Evolutionary conservation across 2,329 filamentous ascomycete species (phyloP).

Genomic region (Aspergillus uvarum): DNA sequence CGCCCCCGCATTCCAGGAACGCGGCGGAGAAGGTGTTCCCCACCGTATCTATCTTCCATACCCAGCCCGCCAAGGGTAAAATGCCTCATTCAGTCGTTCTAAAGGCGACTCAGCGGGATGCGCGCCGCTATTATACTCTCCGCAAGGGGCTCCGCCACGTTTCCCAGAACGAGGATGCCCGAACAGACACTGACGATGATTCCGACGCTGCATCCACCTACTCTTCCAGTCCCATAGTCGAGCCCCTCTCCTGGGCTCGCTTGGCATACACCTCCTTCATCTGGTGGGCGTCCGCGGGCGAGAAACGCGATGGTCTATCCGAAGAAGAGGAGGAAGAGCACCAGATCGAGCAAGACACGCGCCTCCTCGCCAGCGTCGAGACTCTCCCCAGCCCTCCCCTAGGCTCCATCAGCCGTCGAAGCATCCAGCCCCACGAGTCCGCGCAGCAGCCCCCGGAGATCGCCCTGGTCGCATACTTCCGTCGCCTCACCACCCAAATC

Average conservation of each 20-base stretch:
- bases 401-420: constrained; percentile 27
- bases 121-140: constrained; percentile 73
- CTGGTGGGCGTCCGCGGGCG: constrained; percentile 67
- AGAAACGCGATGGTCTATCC: constrained; percentile 54
- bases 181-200: constrained; percentile 33
- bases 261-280: constrained; percentile 64
- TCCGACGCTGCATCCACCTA: constrained; percentile 43
- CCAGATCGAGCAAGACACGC: constrained; percentile 45
- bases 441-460: constrained; percentile 45
- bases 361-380: constrained; percentile 40
- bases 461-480: constrained; percentile 52
- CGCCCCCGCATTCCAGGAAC: constrained; percentile 59
- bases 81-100: constrained; percentile 44
- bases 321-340: constrained; percentile 55
- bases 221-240: constrained; percentile 49
- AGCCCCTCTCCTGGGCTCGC: constrained; percentile 59
- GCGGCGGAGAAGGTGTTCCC: constrained; percentile 70
- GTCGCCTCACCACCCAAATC: constrained; percentile 48
- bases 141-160: constrained; percentile 57
- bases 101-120: constrained; percentile 86
- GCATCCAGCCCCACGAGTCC: constrained; percentile 27
- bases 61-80: constrained; percentile 55
- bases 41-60: constrained; percentile 62
- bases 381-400: constrained; percentile 30
- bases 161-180: constrained; percentile 21